Percentiles rank a stretch among this genome's conserved stretches.
phyloP scores from a whole-genome alignment of 306 rosid species.

The Vigna unguiculata region DNA sequence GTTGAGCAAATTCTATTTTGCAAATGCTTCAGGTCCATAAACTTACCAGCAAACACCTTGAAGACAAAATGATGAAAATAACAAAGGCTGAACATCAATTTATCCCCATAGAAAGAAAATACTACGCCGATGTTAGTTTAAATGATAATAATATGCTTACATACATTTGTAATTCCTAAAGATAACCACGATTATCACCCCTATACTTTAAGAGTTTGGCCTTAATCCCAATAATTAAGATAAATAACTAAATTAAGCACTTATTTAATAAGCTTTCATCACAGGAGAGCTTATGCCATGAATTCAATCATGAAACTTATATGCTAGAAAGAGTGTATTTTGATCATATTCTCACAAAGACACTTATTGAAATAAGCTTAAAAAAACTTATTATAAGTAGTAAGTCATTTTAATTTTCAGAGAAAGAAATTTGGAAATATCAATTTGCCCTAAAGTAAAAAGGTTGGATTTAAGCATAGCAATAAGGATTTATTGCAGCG shows the following conservation, averaged over 20 bases:
- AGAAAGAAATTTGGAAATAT: neutral
- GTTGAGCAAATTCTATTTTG: neutral
- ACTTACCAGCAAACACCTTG: conserved; percentile 1
- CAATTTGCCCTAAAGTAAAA: neutral
- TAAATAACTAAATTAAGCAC: neutral
- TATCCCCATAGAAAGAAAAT: conserved; percentile 8
- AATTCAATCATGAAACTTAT: neutral
- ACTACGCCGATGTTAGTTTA: neutral
- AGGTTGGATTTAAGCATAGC: neutral
- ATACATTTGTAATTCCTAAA: neutral
- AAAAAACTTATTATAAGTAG: neutral
- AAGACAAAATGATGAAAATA: neutral
- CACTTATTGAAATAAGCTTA: neutral
- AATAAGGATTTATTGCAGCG: conserved; percentile 4
- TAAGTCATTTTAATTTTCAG: conserved; percentile 9
- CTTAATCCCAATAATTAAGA: neutral
- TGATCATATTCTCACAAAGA: neutral
- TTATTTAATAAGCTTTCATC: neutral
- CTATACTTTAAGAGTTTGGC: neutral
- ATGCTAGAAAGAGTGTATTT: neutral
- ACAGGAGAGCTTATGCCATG: neutral
- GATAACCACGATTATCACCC: neutral
- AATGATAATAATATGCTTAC: conserved; percentile 2
- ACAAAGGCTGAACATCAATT: neutral
- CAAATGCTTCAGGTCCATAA: conserved; percentile 4